Conservation (phyloP, 805 yeast species). For the Ogataea populi-albae region DNA sequence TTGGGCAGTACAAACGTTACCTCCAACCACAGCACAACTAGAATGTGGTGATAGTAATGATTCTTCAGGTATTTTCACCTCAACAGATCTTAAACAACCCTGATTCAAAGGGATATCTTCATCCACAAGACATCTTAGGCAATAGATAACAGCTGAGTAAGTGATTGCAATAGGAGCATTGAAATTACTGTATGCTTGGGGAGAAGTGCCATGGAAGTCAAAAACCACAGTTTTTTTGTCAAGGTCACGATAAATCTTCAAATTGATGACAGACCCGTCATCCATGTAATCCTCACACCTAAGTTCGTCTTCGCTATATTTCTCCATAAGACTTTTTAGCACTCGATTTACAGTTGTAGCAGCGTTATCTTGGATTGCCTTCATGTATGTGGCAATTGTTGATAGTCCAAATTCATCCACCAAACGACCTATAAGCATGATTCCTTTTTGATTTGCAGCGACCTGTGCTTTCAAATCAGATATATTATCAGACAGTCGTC, state of each 20-base stretch:
- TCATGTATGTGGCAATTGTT: constrained; percentile 68
- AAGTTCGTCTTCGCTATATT: constrained; percentile 31
- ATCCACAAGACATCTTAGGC: constrained; percentile 45
- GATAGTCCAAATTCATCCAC: constrained; percentile 58
- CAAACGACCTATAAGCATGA: constrained; percentile 54
- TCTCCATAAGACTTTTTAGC: constrained; percentile 42
- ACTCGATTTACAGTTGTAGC: constrained; percentile 22
- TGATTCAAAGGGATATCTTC: constrained; percentile 53
- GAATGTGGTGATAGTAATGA: constrained; percentile 37
- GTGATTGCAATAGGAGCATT: constrained; percentile 56
- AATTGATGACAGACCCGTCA: constrained; percentile 46
- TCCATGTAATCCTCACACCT: constrained; percentile 48
- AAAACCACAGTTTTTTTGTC: constrained; percentile 42
- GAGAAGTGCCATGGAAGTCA: constrained; percentile 52
- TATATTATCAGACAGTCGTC: constrained; percentile 76
- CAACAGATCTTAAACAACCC: constrained; percentile 40
- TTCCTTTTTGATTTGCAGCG: constrained; percentile 85
- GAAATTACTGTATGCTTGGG: constrained; percentile 49
- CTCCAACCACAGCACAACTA: constrained; percentile 40
- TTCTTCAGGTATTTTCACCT: constrained; percentile 29
- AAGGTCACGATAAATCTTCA: constrained; percentile 40
- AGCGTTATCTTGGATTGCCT: constrained; percentile 71
- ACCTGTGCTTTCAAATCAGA: constrained; percentile 81
- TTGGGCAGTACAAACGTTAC: constrained; percentile 75
- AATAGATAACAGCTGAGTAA: constrained; percentile 55